Evolutionary conservation across 805 yeast species (phyloP), one percentile per base, ranked within the genome.

Genomic region (Suhomyces pyralidae): DNA sequence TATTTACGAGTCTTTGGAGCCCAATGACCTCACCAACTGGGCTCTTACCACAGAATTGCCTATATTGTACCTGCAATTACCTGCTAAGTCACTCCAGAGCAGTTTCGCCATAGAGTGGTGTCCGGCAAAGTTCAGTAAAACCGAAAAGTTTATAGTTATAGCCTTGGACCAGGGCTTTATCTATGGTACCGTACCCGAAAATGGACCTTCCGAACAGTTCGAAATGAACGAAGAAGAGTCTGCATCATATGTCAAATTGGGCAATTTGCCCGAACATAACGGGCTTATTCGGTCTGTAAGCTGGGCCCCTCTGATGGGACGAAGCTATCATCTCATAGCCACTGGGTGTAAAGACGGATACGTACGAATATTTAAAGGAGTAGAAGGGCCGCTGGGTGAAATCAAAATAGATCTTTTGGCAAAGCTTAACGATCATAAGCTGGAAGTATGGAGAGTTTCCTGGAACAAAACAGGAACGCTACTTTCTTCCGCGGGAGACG

Each of bases 241-340:
- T 25, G 34, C 46, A 9, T 84, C 80, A 61, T 77, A 81, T 56
- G 73, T 74, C 10, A 77, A 80, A 50, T 83, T 83, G 0, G 83
- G 87, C 32, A 82, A 81, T 55, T 74, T 93, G 22, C 88, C 91
- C 2, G 97, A 90, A 40, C 97, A 92, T 65, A 79, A 81, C 50
- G 97, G 96, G 2, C 77, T 93, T 40, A 90, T 93, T 32, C 77
- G 98, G 62, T 87, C 91, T 15, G 90, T 92, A 5, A 80, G 92
- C 28, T 93, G 99, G 99, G 98, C 98, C 0, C 97, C 98, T 2
- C 83, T 96, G 0, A 89, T 92, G 86, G 98, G 98, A 2, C 77
- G 97, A 59, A 83, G 86, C 57, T 89, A 83, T 66, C 96, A 93
- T 61, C 73, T 92, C 46, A 77, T 94, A 43, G 98, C 99, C 0